phyloP scores from a whole-genome alignment of 805 yeast species.

The Kuraishia floccosa region DNA sequence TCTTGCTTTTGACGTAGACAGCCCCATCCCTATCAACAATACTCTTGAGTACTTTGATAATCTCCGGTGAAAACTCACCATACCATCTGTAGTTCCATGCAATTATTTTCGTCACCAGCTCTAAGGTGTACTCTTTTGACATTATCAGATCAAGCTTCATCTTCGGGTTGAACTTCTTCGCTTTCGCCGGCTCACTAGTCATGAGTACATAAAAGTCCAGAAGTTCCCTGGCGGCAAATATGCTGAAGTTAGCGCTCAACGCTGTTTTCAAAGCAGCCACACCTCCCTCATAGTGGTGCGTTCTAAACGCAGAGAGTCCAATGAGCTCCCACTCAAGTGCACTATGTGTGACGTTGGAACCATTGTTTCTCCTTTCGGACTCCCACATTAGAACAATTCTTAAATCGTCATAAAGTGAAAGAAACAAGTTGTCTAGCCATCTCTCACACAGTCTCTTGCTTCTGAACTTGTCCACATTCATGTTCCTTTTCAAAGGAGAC shows the following conservation, averaged over 20 bases:
- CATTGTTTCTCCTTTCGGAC: slow-evolving; percentile 14
- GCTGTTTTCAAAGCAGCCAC: slow-evolving; percentile 44
- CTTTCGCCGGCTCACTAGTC: slow-evolving; percentile 9
- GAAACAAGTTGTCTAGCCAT: slow-evolving; percentile 63
- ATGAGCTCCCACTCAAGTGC: slow-evolving; percentile 69
- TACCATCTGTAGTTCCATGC: slow-evolving; percentile 63
- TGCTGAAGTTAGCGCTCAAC: slow-evolving; percentile 47
- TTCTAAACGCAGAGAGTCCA: slow-evolving; percentile 41
- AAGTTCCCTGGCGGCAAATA: slow-evolving; percentile 40
- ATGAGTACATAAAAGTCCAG: slow-evolving; percentile 29
- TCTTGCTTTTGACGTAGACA: slow-evolving; percentile 24
- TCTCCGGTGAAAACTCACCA: slow-evolving; percentile 35
- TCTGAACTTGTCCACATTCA: slow-evolving; percentile 12
- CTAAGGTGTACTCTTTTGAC: slow-evolving; percentile 18
- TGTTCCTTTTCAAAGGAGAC: slow-evolving; percentile 5
- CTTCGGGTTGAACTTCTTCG: slow-evolving; percentile 12
- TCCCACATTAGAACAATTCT: slow-evolving; percentile 64
- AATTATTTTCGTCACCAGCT: slow-evolving; percentile 33
- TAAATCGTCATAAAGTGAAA: slow-evolving; percentile 62
- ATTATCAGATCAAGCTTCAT: slow-evolving; percentile 6
- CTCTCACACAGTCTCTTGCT: slow-evolving; percentile 55
- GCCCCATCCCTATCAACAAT: slow-evolving; percentile 26
- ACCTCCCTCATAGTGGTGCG: slow-evolving; percentile 34
- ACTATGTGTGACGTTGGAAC: slow-evolving; percentile 30
- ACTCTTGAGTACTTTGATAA: slow-evolving; percentile 27